phyloP scores from a whole-genome alignment of 2,329 filamentous ascomycete genomes.

The Teratosphaeria pseudoeucalypti region DNA sequence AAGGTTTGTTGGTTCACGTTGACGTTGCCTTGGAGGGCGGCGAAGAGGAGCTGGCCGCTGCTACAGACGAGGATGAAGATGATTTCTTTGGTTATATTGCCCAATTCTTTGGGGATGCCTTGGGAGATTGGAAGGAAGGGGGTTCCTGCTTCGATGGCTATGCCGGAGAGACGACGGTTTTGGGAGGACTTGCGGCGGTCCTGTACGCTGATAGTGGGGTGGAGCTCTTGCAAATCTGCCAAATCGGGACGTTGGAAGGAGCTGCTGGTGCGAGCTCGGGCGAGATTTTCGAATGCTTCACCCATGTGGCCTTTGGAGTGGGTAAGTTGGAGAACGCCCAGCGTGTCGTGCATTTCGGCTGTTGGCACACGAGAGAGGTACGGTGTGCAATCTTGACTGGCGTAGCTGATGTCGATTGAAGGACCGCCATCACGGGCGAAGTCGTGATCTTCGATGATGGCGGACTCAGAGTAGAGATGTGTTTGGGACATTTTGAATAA shows the following conservation, averaged over 20 bases:
- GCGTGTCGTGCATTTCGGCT: neutral
- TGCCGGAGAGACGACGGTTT: neutral
- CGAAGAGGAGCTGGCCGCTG: slow-evolving; percentile 34
- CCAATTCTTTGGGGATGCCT: slow-evolving; percentile 28
- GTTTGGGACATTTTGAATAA: neutral
- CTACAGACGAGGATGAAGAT: slow-evolving; percentile 34
- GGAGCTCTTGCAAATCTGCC: slow-evolving; percentile 6
- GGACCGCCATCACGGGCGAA: neutral
- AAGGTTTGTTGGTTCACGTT: slow-evolving; percentile 31
- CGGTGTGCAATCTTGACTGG: neutral
- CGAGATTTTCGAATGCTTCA: slow-evolving; percentile 11
- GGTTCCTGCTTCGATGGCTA: neutral
- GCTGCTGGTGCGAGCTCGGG: slow-evolving; percentile 7
- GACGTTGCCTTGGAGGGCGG: slow-evolving; percentile 33
- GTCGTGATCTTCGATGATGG: neutral
- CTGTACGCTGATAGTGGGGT: slow-evolving; percentile 3
- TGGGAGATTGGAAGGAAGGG: slow-evolving; percentile 4
- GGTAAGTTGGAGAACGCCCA: neutral
- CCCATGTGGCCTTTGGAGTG: slow-evolving; percentile 8
- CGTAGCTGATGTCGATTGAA: slow-evolving; percentile 1
- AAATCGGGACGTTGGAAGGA: neutral
- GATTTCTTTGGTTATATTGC: slow-evolving; percentile 31
- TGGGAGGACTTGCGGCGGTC: neutral
- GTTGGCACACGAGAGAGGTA: slow-evolving; percentile 1
- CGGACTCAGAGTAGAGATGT: neutral